Percentiles rank a stretch among this genome's conserved stretches.
These are phyloP conservation scores for Lasiosphaeriaceae sp. DNA, from an alignment of 495 filamentous ascomycete species.

Conservation along the genomic window DNA sequence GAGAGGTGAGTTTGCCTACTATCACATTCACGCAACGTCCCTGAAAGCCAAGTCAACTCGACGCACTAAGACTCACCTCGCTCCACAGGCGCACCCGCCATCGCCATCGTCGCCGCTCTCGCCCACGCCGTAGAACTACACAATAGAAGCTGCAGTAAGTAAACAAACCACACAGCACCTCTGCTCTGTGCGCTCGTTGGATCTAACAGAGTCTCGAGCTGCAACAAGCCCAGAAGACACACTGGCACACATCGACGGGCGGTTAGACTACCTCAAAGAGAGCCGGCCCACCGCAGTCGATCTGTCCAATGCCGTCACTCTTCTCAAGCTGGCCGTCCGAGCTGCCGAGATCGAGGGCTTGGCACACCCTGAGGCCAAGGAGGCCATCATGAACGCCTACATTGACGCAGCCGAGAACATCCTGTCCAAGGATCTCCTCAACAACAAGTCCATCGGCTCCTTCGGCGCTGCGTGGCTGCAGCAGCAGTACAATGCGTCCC, in stretches of 20 bases:
- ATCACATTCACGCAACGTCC: too few species aligned
- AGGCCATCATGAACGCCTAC: slow-evolving; percentile 59
- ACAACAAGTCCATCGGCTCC: slow-evolving; percentile 80
- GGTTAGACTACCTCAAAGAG: slow-evolving; percentile 76
- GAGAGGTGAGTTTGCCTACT: slow-evolving; percentile 17
- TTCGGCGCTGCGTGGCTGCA: slow-evolving; percentile 81
- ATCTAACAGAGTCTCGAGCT: background rate
- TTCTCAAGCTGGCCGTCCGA: slow-evolving; percentile 60
- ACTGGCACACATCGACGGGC: slow-evolving; percentile 61
- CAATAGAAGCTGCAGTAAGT: slow-evolving; percentile 46
- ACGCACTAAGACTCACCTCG: background rate
- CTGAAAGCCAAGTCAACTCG: background rate
- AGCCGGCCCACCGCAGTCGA: slow-evolving; percentile 95
- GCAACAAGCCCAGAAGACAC: slow-evolving; percentile 53
- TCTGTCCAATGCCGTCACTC: slow-evolving; percentile 79
- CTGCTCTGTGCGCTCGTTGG: background rate
- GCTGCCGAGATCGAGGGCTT: slow-evolving; percentile 29
- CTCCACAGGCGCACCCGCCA: slow-evolving; percentile 78
- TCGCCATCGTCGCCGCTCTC: slow-evolving; percentile 92
- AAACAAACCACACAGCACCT: background rate
- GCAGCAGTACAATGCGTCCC: slow-evolving; percentile 36
- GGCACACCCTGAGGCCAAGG: slow-evolving; percentile 30
- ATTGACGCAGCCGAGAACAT: slow-evolving; percentile 78
- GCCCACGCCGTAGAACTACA: slow-evolving; percentile 74
- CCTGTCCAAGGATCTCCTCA: slow-evolving; percentile 77